phyloP scores from a whole-genome alignment of 768 basidiomycete genomes.

The Tricholomella constricta region DNA sequence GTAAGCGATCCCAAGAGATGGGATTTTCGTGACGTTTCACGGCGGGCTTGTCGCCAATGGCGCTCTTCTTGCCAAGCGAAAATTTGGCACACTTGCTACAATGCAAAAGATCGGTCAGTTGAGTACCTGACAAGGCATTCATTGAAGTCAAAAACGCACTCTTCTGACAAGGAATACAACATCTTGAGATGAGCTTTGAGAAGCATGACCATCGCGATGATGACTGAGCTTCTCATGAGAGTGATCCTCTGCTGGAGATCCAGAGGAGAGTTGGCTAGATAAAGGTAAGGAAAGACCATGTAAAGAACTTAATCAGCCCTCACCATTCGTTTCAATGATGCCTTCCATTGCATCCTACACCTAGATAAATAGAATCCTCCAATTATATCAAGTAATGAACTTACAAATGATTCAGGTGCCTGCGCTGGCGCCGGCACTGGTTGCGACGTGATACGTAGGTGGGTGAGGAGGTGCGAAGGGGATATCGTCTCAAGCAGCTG shows the following conservation, averaged over 20 bases:
- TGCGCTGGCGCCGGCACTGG: slow-evolving; percentile 4
- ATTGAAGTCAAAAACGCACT: slow-evolving; percentile 60
- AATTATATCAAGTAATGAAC: neutral
- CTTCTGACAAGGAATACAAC: slow-evolving; percentile 86
- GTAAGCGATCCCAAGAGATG: slow-evolving; percentile 74
- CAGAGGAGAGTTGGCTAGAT: slow-evolving; percentile 2
- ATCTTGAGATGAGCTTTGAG: slow-evolving; percentile 85
- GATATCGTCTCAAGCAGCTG: slow-evolving; percentile 77
- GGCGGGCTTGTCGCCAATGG: slow-evolving; percentile 83
- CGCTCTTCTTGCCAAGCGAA: slow-evolving; percentile 84
- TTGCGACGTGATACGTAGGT: slow-evolving; percentile 45
- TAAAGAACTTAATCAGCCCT: too few relatives aligned
- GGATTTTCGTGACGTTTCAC: slow-evolving; percentile 59
- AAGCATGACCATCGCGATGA: slow-evolving; percentile 83
- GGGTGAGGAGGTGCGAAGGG: slow-evolving; percentile 67
- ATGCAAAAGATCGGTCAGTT: slow-evolving; percentile 1
- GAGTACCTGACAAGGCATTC: neutral
- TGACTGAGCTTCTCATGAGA: slow-evolving; percentile 67
- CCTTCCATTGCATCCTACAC: slow-evolving; percentile 23
- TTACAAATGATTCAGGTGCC: slow-evolving; percentile 15
- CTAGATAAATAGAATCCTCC: neutral
- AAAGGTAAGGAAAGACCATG: neutral
- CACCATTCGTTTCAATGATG: slow-evolving; percentile 11
- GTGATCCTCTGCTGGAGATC: slow-evolving; percentile 25
- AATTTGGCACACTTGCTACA: slow-evolving; percentile 90